Base-by-base conservation (phyloP, 1,139 yeast species). In the Yamadazyma taylorii region DNA sequence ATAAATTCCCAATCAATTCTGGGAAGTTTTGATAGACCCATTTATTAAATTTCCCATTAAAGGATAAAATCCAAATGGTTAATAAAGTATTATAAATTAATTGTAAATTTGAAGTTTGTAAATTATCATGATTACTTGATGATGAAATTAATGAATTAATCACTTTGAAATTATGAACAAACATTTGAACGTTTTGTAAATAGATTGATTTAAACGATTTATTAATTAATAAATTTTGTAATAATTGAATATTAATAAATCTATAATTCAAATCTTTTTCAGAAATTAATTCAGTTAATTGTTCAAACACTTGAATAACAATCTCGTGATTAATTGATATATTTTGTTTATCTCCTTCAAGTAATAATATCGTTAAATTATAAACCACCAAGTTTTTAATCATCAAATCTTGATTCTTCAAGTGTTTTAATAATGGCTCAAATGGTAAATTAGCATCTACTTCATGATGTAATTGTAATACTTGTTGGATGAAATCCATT, bases 31-130 rank as follows among this genome's bases (percentile, higher is more conserved):
- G 76, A 32, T 81, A 69, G 40, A 88, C 61, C 24, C 72, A 72
- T 40, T 61, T 56, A 38, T 84, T 76, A 31, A 85, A 76, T 32
- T 63, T 57, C 10, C 66, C 60, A 55, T 78, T 85, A 63, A 90
- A 92, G 2, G 96, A 80, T 46, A 89, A 70, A 32, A 89, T 72
- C 98, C 98, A 92, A 36, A 87, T 69, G 19, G 83, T 74, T 55
- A 92, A 73, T 47, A 92, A 73, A 2, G 84, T 73, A 55, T 86
- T 78, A 64, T 92, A 92, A 56, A 85, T 89, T 49, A 88, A 75
- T 66, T 94, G 98, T 45, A 92, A 77, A 40, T 82, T 84, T 24
- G 81, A 71, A 33, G 75, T 70, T 14, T 19, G 32, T 34, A 55
- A 25, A 24, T 27, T 36, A 28, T 43, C 41, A 17, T 34, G 61